Conservation (phyloP, 257 asterid genomes). For the Handroanthus guayacan region DNA sequence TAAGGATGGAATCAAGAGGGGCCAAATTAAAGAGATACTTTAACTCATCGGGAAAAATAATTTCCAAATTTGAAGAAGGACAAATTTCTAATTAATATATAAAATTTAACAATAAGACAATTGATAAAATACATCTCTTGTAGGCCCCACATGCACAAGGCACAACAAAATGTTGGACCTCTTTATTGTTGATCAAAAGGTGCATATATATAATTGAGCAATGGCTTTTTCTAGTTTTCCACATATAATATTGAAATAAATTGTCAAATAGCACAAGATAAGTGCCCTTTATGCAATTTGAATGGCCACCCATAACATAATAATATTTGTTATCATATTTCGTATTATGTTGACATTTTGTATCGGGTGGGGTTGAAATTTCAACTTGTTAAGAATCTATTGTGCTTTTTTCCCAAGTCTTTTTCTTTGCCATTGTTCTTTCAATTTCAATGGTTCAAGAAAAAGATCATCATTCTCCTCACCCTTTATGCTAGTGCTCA, state of each 20-base stretch:
- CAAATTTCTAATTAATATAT: too few relatives aligned
- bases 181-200: slow-evolving; percentile 13
- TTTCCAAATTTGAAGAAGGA: too few relatives aligned
- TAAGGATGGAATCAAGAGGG: not conserved
- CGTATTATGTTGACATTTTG: slow-evolving; percentile 50
- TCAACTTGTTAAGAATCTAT: slow-evolving; percentile 39
- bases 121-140: not conserved
- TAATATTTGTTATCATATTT: not conserved
- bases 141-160: slow-evolving; percentile 20
- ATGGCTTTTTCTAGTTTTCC: slow-evolving; percentile 25
- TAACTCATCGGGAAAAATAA: too few relatives aligned
- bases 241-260: not conserved
- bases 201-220: slow-evolving; percentile 23
- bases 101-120: not conserved
- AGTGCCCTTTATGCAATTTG: slow-evolving; percentile 57
- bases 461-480: slow-evolving; percentile 41
- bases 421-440: slow-evolving; percentile 27
- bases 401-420: slow-evolving; percentile 7
- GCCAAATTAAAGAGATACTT: not conserved
- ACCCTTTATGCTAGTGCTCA: slow-evolving; percentile 52
- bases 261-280: not conserved
- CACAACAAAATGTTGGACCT: slow-evolving; percentile 28
- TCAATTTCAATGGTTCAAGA: slow-evolving; percentile 63
- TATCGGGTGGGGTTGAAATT: slow-evolving; percentile 32
- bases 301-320: slow-evolving; percentile 49